These are phyloP conservation scores for Licmophora abbreviata DNA, from an alignment of 108 stramenopile genomes.

Conservation along the genomic window DNA sequence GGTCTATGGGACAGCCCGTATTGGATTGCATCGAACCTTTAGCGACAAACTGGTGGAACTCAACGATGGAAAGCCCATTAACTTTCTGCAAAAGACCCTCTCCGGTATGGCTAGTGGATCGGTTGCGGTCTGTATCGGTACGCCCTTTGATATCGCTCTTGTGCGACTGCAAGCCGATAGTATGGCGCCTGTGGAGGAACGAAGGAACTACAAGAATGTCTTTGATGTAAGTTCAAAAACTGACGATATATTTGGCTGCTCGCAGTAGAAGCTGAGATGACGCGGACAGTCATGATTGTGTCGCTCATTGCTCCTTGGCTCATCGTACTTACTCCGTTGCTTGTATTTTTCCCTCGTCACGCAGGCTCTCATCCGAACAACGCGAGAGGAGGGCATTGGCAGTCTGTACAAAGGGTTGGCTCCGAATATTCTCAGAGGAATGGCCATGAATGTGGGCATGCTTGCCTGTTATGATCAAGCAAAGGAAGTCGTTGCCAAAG, in stretches of 20 bases:
- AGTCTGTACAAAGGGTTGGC: slow-evolving; percentile 91
- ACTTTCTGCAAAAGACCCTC: slow-evolving; percentile 78
- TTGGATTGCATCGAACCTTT: slow-evolving; percentile 95
- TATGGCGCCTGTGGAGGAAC: slow-evolving; percentile 81
- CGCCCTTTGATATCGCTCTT: slow-evolving; percentile 96
- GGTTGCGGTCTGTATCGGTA: slow-evolving; percentile 95
- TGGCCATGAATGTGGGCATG: slow-evolving; percentile 99
- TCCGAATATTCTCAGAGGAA: slow-evolving; percentile 95
- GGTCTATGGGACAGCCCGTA: slow-evolving; percentile 98
- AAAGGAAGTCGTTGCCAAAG: slow-evolving; percentile 72
- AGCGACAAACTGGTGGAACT: slow-evolving; percentile 50
- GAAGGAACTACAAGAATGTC: slow-evolving; percentile 97
- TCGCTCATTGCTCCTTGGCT: neutral
- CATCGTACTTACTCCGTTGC: neutral
- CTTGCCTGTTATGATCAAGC: slow-evolving; percentile 99
- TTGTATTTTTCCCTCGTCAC: neutral
- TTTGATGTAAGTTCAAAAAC: slow-evolving; percentile 59
- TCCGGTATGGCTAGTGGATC: slow-evolving; percentile 92
- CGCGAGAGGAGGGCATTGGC: slow-evolving; percentile 88
- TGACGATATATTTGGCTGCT: neutral
- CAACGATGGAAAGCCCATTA: slow-evolving; percentile 36
- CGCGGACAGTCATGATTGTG: neutral
- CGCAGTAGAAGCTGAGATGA: neutral
- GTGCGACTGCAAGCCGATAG: slow-evolving; percentile 95
- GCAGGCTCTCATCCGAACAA: slow-evolving; percentile 82